These are phyloP conservation scores for Penicillium pancosmium DNA, from an alignment of 495 filamentous ascomycete genomes.

Conservation along the genomic window DNA sequence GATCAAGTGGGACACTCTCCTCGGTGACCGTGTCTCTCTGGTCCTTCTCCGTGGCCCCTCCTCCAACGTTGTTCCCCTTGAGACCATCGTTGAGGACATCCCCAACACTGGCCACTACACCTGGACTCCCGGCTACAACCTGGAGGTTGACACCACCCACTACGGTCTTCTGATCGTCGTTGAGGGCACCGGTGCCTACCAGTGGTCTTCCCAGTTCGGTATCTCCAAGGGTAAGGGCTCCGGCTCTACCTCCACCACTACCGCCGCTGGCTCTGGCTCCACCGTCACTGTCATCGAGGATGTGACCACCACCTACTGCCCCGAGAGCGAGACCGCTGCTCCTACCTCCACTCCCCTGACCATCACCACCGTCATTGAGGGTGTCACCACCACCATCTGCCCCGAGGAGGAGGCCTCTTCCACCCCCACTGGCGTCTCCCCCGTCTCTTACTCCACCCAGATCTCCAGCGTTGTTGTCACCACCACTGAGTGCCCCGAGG, in stretches of 20 bases:
- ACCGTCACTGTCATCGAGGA: conserved; percentile 26
- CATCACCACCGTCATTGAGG: conserved; percentile 11
- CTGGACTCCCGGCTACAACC: conserved; percentile 56
- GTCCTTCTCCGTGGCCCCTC: conserved; percentile 65
- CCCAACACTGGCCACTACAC: conserved; percentile 59
- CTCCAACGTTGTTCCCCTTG: conserved; percentile 55
- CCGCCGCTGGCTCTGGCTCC: conserved; percentile 19
- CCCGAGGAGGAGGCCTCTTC: conserved; percentile 19
- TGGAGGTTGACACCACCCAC: conserved; percentile 53
- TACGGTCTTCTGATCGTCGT: conserved; percentile 71
- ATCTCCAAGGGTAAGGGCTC: conserved; percentile 54
- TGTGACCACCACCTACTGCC: conserved; percentile 27
- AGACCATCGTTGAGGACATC: conserved; percentile 57
- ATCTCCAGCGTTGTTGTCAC: conserved; percentile 9
- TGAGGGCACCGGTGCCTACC: conserved; percentile 63
- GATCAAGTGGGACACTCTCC: conserved; percentile 62
- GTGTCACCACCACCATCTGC: conserved; percentile 28
- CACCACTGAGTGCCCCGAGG: conserved; percentile 24
- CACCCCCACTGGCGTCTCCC: background rate
- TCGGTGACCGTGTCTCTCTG: conserved; percentile 55
- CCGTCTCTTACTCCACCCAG: background rate
- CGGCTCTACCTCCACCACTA: conserved; percentile 37
- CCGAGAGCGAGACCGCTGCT: conserved; percentile 24
- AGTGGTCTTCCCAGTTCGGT: conserved; percentile 73
- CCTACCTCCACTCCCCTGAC: conserved; percentile 25